These are phyloP conservation scores for Tylopilus balloui DNA, from an alignment of 768 basidiomycete genomes.

Conservation along the genomic window DNA sequence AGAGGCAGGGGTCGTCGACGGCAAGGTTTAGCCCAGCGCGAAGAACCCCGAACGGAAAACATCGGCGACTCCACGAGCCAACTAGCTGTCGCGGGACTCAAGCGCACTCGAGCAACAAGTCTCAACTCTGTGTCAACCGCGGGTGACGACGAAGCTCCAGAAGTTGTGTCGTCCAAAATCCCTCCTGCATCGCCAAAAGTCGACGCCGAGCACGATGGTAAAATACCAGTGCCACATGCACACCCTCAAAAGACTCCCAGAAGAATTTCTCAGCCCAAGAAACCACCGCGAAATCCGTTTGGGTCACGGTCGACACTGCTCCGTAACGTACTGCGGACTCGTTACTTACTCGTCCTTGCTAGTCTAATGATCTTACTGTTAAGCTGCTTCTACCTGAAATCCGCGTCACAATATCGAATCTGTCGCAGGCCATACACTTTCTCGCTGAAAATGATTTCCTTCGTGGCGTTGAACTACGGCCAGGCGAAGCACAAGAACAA, in stretches of 20 bases:
- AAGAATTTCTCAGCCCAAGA: slow-evolving; percentile 43
- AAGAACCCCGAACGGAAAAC: not conserved
- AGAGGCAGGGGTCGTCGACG: slow-evolving; percentile 33
- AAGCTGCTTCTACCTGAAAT: slow-evolving; percentile 85
- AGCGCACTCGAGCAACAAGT: slow-evolving; percentile 3
- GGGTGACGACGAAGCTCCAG: slow-evolving; percentile 48
- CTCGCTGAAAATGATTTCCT: slow-evolving; percentile 88
- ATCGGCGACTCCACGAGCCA: not conserved
- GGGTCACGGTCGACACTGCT: slow-evolving; percentile 65
- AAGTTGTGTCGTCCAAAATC: slow-evolving; percentile 53
- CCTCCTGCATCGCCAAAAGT: slow-evolving; percentile 12
- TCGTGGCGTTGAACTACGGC: slow-evolving; percentile 68
- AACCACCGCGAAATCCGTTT: slow-evolving; percentile 59
- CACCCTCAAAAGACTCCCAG: slow-evolving; percentile 8
- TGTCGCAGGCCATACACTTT: slow-evolving; percentile 90
- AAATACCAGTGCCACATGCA: slow-evolving; percentile 5
- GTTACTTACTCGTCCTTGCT: not conserved
- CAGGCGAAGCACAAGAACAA: slow-evolving; percentile 66
- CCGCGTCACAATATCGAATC: slow-evolving; percentile 80
- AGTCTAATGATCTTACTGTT: slow-evolving; percentile 10
- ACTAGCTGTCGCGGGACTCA: not conserved
- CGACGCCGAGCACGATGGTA: slow-evolving; percentile 1
- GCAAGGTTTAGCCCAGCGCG: slow-evolving; percentile 3
- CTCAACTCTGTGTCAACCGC: slow-evolving; percentile 25
- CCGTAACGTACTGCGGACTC: slow-evolving; percentile 57